A percentile compares a stretch with the other conserved stretches of the same genome.
Evolutionary conservation across 2,329 filamentous ascomycete species (phyloP).

Genomic region (Hypoxylon sp.): DNA sequence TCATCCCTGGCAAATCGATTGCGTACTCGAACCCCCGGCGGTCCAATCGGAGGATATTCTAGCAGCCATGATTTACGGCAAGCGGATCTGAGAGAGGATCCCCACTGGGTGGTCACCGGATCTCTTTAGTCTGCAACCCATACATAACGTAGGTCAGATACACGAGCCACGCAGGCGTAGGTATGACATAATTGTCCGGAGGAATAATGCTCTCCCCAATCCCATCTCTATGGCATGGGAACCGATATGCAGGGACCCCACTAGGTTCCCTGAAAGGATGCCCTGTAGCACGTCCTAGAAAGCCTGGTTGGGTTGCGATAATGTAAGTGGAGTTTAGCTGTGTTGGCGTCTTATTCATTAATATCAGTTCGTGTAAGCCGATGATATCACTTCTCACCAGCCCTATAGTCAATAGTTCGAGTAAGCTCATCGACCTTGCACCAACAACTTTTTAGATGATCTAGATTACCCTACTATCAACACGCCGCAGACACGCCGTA

Average conservation of each 20-base stretch:
- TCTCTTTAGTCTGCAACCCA: conserved; percentile 25
- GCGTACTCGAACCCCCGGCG: conserved; percentile 26
- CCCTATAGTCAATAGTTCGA: not conserved
- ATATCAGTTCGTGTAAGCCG: not conserved
- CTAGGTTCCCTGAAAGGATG: conserved; percentile 9
- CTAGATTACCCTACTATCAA: conserved; percentile 16
- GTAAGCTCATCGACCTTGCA: not conserved
- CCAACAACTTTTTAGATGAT: conserved; percentile 13
- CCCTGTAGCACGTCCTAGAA: conserved; percentile 16
- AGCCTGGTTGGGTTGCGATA: not conserved
- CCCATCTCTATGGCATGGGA: conserved; percentile 12
- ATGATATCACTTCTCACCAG: not conserved
- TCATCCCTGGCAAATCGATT: conserved; percentile 28
- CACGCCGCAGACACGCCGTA: not conserved
- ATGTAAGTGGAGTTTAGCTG: conserved; percentile 8
- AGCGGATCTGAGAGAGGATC: conserved; percentile 26
- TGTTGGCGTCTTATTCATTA: not conserved
- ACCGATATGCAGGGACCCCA: conserved; percentile 31
- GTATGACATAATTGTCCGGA: conserved; percentile 34
- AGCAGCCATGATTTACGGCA: conserved; percentile 15
- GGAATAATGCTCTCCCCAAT: conserved; percentile 8
- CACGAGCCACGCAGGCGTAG: conserved; percentile 10
- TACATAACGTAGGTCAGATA: conserved; percentile 23
- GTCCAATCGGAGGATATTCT: conserved; percentile 30
- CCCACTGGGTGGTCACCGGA: conserved; percentile 23